Evolutionary conservation across 768 basidiomycete genomes (phyloP).

Genomic region (Xerocomus spinulosus): DNA sequence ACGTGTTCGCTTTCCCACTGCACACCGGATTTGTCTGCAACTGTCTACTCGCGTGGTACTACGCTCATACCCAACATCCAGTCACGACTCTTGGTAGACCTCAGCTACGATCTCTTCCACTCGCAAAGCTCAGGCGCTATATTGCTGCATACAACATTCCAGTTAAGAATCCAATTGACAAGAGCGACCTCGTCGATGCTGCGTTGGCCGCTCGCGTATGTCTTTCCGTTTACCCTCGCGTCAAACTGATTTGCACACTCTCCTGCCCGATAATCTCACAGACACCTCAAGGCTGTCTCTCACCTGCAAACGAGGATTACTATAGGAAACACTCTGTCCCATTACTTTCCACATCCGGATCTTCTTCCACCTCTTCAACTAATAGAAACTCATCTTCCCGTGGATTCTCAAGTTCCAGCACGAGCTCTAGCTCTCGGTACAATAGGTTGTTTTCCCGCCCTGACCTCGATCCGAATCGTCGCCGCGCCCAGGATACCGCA

Average conservation of each 20-base stretch:
- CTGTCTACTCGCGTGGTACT: neutral
- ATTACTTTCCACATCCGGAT: slow-evolving; percentile 3
- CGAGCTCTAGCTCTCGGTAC: slow-evolving; percentile 21
- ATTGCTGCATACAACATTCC: slow-evolving; percentile 65
- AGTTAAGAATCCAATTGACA: slow-evolving; percentile 62
- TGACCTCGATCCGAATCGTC: slow-evolving; percentile 51
- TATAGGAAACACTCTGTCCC: slow-evolving; percentile 31
- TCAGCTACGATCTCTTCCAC: slow-evolving; percentile 50
- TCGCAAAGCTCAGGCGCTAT: slow-evolving; percentile 66
- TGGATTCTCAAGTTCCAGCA: slow-evolving; percentile 4
- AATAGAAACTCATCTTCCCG: slow-evolving; percentile 15
- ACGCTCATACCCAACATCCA: slow-evolving; percentile 33
- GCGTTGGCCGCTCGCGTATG: slow-evolving; percentile 50
- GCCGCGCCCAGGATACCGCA: slow-evolving; percentile 16
- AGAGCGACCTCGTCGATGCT: slow-evolving; percentile 71
- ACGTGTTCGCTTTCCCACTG: slow-evolving; percentile 17
- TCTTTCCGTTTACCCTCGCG: slow-evolving; percentile 2
- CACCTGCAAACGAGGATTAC: slow-evolving; percentile 53
- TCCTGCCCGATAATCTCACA: slow-evolving; percentile 19
- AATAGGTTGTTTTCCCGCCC: slow-evolving; percentile 52
- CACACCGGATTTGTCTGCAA: neutral
- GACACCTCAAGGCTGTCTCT: slow-evolving; percentile 60
- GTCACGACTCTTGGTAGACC: slow-evolving; percentile 66
- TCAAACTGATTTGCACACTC: neutral
- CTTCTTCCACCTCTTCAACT: slow-evolving; percentile 14